Percentiles rank a stretch among this genome's conserved stretches.
Evolutionary conservation across 768 basidiomycete genomes (phyloP).

Genomic region (Chlorophyllum brunneum): DNA sequence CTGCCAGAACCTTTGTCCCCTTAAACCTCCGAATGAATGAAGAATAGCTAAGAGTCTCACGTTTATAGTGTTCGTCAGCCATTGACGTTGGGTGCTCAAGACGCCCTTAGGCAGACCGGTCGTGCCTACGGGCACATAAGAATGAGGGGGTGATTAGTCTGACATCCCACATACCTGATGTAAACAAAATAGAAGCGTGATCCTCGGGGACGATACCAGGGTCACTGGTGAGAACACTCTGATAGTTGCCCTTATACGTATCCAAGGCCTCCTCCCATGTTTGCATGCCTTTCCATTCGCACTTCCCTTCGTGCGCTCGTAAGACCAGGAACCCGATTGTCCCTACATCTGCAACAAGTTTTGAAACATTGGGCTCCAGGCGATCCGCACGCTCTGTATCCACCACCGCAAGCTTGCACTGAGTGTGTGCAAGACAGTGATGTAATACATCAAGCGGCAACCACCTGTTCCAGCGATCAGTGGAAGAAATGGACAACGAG

Average conservation of each 20-base stretch:
- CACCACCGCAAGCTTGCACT: slow-evolving; percentile 39
- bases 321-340: slow-evolving; percentile 39
- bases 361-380: slow-evolving; percentile 23
- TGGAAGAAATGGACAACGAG: not conserved
- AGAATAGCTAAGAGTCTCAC: slow-evolving; percentile 20
- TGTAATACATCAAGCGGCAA: slow-evolving; percentile 35
- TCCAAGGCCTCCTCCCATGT: slow-evolving; percentile 32
- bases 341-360: slow-evolving; percentile 27
- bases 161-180: slow-evolving; percentile 36
- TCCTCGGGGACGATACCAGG: slow-evolving; percentile 40
- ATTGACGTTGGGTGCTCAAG: slow-evolving; percentile 46
- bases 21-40: not conserved
- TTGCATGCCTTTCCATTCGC: slow-evolving; percentile 38
- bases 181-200: slow-evolving; percentile 48
- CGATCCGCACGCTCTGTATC: slow-evolving; percentile 43
- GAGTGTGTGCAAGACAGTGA: slow-evolving; percentile 43
- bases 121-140: slow-evolving; percentile 16
- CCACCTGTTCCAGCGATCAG: slow-evolving; percentile 25
- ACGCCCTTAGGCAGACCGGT: slow-evolving; percentile 41
- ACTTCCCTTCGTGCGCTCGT: slow-evolving; percentile 36
- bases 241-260: slow-evolving; percentile 27
- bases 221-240: slow-evolving; percentile 27
- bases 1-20: slow-evolving; percentile 27
- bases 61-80: slow-evolving; percentile 44
- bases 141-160: not conserved